Base-by-base conservation (phyloP, 495 filamentous ascomycete species). In the Penicillium roqueforti region DNA sequence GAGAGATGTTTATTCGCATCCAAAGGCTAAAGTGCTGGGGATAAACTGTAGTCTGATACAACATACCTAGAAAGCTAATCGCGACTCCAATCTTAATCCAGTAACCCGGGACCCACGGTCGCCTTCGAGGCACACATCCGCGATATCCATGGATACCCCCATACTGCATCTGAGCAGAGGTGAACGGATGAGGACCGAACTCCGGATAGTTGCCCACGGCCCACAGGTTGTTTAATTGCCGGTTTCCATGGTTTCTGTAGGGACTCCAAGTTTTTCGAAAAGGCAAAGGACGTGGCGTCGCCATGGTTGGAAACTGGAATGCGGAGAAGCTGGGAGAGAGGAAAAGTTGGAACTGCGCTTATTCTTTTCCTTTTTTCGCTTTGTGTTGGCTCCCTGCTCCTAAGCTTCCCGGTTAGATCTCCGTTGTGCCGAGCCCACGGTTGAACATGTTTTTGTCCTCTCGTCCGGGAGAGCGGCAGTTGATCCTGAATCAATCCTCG, bases 31-130 rank as follows among this genome's bases (percentile, higher is more conserved):
- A 23, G 40, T 48, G 10, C 11, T 9, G 40, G 28, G 28, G 19
- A 44, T 41, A 31, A 45, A 26, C 1, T 28, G 40, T n/a, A 34
- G 19, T 22, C 25, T 31, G 42, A 57, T 43, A 32, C 16, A 53
- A 11, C n/a, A n/a, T n/a, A n/a, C n/a, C n/a, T n/a, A 39, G 25
- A 40, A 46, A 54, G 23, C 6, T 47, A 38, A 48, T 50, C 36
- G 23, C 22, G n/a, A 47, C 31, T 45, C 20, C 41, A 47, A 31
- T 18, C 23, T 26, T 10, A 37, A 49, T 38, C 52, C 52, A 28
- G 42, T 53, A 52, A 26, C 29, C 36, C 31, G 42, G 22, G 52
- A 58, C 60, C 62, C 62, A 66, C 57, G 60, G 60, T 54, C 36
- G 38, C 29, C 20, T 28, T 54, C 44, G 52, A 63, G 55, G 55